Evolutionary conservation across 257 asterid genomes (phyloP), one percentile per base, ranked within the genome.

Genomic region (Salvia hispanica): DNA sequence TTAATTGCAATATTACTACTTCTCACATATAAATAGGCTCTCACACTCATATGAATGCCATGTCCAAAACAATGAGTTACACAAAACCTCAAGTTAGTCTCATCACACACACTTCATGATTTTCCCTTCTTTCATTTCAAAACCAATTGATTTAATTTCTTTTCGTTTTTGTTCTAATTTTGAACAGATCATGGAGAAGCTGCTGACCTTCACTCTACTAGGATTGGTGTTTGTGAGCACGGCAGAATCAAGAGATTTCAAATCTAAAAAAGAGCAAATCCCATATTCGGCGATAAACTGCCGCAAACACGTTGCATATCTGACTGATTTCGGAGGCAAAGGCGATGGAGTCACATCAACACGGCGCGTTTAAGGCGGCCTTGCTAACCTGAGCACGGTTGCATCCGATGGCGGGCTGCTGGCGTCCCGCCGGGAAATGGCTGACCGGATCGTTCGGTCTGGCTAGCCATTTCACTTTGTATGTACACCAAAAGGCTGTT

Each of bases 391-490:
- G 59, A 76, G 85, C 75, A 66, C 54, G 77, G 40, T 76, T 33
- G 88, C 86, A 10, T 21, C 75, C 0, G 81, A 84, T 34, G 88
- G 88, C 4, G 90, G 93, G 5, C 74, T 36, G 57, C 91, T 88
- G 12, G 53, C 62, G 86, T 88, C 3, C 3, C n/a, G n/a, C n/a
- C n/a, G n/a, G n/a, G n/a, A n/a, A n/a, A n/a, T n/a, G n/a, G 93
- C 81, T 88, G 8, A 88, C 91, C 7, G 91, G 91, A 13, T 79
- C 87, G 0, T 84, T 88, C 48, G 60, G 46, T 48, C 93, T 88
- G 51, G 76, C 72, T n/a, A 86, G 93, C 47, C 79, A 84, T 53
- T 84, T 88, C 83, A 88, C 93, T 9, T 89, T 88, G 0, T 84
- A 82, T 34, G 70, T 88, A 12, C 80, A 86, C 70, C 66, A 79